Conservation (phyloP, 768 basidiomycete species). For the Bullera alba region DNA sequence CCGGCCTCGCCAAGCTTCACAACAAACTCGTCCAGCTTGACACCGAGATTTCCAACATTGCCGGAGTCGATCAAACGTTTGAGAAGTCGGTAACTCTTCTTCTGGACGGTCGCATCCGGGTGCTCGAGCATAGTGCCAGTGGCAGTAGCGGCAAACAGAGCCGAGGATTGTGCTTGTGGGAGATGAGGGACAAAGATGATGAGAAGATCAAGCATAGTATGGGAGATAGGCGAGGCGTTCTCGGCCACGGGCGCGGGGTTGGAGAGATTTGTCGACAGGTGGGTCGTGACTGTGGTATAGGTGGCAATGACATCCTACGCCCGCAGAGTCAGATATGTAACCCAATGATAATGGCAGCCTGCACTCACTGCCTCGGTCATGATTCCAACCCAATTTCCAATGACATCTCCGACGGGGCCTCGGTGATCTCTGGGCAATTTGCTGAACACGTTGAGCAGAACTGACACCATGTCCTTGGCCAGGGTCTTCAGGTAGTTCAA, state of each 20-base stretch:
- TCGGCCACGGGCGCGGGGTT: constrained; percentile 16
- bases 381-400: constrained; percentile 76
- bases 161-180: constrained; percentile 55
- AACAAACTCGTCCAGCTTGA: constrained; percentile 57
- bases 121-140: constrained; percentile 62
- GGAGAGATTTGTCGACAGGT: constrained; percentile 36
- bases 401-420: constrained; percentile 76
- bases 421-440: constrained; percentile 67
- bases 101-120: constrained; percentile 82
- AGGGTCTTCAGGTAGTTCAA: constrained; percentile 66
- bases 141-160: constrained; percentile 66
- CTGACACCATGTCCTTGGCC: constrained; percentile 84
- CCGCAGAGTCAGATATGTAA: neutral
- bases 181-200: constrained; percentile 74
- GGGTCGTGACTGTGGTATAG: constrained; percentile 65
- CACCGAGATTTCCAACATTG: constrained; percentile 49
- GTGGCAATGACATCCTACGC: constrained; percentile 76
- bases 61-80: constrained; percentile 63
- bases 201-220: constrained; percentile 68
- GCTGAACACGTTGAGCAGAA: constrained; percentile 94
- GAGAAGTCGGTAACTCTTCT: constrained; percentile 86
- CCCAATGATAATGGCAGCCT: neutral
- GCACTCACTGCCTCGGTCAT: constrained; percentile 60
- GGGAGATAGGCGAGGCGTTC: constrained; percentile 49
- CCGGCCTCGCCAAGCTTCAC: constrained; percentile 60